Base-by-base conservation (phyloP, 345 rosid species). In the Anacardium occidentale region DNA sequence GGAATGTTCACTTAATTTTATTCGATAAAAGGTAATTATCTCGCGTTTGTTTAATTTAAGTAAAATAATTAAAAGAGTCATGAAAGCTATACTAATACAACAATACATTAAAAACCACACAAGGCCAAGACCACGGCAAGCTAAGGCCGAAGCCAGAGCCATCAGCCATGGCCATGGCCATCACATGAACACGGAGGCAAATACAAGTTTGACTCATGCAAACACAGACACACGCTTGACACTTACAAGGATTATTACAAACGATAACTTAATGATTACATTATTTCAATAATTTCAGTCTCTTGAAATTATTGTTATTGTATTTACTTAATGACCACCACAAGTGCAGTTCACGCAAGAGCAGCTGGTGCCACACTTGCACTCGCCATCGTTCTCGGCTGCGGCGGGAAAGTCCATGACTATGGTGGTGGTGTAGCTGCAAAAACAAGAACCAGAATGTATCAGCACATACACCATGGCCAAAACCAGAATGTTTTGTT, bases 331-430 rank as follows among this genome's bases (percentile, higher is more conserved):
- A 9, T 83, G 83, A 66, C 64, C 77, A 21, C 90, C 89, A 62
- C 98, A 91, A 50, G 91, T 81, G 90, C 97, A 93, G 82, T 73
- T n/a, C 24, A 72, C 64, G 79, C 98, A 93, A 51, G 81, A 20
- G 92, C 98, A 93, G 84, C 34, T 74, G 50, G 82, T 20, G 21
- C 98, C 95, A 70, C 98, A 93, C 88, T 89, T 87, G 97, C 98
- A 93, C 69, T 86, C 77, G 75, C 93, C 87, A 1, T 85, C 85
- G 62, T 84, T 70, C 82, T 85, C 93, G 1, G 67, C 77, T 0
- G 83, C 88, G 0, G 82, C 90, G 0, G 82, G 83, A 62, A 73
- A 82, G 15, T 83, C 95, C 84, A 85, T 78, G 57, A 63, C 61
- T 45, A 84, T 77, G 6, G 82, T 69, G 70, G 69, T 79, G 69